These are phyloP conservation scores for Exophiala lecanii-corni DNA, from an alignment of 2,329 filamentous ascomycete species.

Conservation along the genomic window DNA sequence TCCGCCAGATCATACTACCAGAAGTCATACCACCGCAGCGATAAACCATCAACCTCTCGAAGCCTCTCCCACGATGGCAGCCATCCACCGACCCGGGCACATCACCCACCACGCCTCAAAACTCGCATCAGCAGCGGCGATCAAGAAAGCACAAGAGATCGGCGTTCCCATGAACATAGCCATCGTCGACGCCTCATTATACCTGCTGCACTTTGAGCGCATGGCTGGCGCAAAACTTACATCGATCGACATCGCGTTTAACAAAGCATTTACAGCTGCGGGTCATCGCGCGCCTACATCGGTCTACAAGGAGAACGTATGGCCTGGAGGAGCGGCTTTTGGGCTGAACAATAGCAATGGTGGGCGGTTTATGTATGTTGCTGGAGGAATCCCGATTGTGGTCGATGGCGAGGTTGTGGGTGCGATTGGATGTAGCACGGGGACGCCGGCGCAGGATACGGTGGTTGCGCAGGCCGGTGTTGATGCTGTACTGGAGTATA, in stretches of 20 bases:
- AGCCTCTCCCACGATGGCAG: constrained; percentile 8
- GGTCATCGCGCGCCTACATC: constrained; percentile 50
- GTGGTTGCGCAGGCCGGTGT: constrained; percentile 50
- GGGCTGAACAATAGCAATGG: constrained; percentile 47
- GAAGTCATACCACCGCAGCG: no score
- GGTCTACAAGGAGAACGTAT: constrained; percentile 50
- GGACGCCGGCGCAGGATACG: constrained; percentile 51
- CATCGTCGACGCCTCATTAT: constrained; percentile 28
- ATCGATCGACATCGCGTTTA: constrained; percentile 50
- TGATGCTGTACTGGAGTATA: constrained; percentile 41
- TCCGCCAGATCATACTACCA: no score
- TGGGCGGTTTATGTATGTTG: constrained; percentile 51
- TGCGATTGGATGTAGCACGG: constrained; percentile 52
- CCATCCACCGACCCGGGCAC: constrained; percentile 22
- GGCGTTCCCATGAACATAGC: constrained; percentile 29
- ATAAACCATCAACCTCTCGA: background rate
- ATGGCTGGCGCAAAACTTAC: constrained; percentile 51
- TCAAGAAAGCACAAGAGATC: constrained; percentile 24
- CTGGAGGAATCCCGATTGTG: constrained; percentile 50
- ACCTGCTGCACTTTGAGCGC: constrained; percentile 41
- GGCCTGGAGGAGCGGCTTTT: constrained; percentile 50
- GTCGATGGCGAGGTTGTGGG: constrained; percentile 48
- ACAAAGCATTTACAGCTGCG: constrained; percentile 53
- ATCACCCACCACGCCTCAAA: constrained; percentile 26
- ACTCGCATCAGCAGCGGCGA: constrained; percentile 23